phyloP scores from a whole-genome alignment of 2,329 filamentous ascomycete species.

The Salinomyces thailandicus region DNA sequence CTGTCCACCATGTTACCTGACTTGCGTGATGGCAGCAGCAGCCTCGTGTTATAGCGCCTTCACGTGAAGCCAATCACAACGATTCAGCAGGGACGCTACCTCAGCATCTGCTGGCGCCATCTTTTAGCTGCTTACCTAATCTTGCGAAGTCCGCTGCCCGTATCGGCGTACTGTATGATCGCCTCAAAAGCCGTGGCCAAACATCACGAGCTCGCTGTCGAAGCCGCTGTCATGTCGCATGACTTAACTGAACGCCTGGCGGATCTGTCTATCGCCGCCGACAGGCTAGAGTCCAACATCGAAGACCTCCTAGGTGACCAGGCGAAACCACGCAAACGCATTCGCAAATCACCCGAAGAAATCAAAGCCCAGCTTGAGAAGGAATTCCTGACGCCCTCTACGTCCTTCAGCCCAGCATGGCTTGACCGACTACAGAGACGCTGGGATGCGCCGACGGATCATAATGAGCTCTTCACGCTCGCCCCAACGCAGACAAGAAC shows the following conservation, averaged over 20 bases:
- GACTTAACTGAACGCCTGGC: conserved; percentile 36
- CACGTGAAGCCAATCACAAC: too few relatives aligned
- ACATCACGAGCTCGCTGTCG: too few relatives aligned
- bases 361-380: conserved; percentile 62
- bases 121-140: too few relatives aligned
- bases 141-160: too few relatives aligned
- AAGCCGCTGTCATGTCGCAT: too few relatives aligned
- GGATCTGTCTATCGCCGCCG: conserved; percentile 37
- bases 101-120: too few relatives aligned
- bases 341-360: conserved; percentile 46
- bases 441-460: conserved; percentile 75
- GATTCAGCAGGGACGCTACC: too few relatives aligned
- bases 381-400: conserved; percentile 69
- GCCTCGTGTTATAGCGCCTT: too few relatives aligned
- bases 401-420: conserved; percentile 73
- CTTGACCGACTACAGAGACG: conserved; percentile 78
- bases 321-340: conserved; percentile 41
- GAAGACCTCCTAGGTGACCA: conserved; percentile 52
- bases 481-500: conserved; percentile 88
- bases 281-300: conserved; percentile 29
- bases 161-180: too few relatives aligned
- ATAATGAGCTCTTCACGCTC: conserved; percentile 73
- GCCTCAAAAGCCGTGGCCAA: too few relatives aligned
- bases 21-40: too few relatives aligned
- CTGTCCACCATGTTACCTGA: too few relatives aligned